Percentiles rank a stretch among this genome's conserved stretches.
phyloP scores from a whole-genome alignment of 164 flowering plant species.

The Macadamia integrifolia region DNA sequence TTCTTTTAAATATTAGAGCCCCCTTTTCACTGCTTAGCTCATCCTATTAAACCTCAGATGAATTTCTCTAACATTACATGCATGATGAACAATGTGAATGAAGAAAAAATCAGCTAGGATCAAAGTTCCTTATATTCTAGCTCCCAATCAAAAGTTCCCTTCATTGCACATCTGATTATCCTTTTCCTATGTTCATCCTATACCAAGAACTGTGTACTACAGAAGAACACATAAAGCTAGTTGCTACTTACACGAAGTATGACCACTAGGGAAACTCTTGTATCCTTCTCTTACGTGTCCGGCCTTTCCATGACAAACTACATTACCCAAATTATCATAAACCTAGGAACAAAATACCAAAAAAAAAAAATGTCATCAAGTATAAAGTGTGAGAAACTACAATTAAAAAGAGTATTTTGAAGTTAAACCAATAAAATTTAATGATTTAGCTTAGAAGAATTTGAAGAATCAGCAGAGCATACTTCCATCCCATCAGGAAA shows the following conservation, averaged over 20 bases:
- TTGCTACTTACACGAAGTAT: slow-evolving; percentile 60
- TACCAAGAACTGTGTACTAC: background rate
- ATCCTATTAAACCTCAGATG: background rate
- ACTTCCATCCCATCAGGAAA: slow-evolving; percentile 80
- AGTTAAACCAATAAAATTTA: background rate
- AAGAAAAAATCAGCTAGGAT: background rate
- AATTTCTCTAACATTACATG: background rate
- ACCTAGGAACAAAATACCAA: slow-evolving; percentile 24
- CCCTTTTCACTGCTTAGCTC: background rate
- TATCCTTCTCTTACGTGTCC: slow-evolving; percentile 73
- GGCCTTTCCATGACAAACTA: slow-evolving; percentile 59
- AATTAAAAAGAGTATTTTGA: background rate
- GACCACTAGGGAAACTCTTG: slow-evolving; percentile 90
- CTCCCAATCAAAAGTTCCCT: background rate
- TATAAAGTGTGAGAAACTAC: background rate
- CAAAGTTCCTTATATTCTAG: background rate
- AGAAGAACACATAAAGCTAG: background rate
- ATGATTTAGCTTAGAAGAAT: background rate
- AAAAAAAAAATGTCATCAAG: no score
- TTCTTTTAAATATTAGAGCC: background rate
- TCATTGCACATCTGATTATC: background rate
- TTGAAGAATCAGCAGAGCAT: slow-evolving; percentile 8
- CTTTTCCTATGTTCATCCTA: background rate
- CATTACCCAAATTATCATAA: slow-evolving; percentile 55
- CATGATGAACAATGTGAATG: background rate